Evolutionary conservation across 179 eudicot species (phyloP), one percentile per base, ranked within the genome.

Genomic region (Drosera spatulata): DNA sequence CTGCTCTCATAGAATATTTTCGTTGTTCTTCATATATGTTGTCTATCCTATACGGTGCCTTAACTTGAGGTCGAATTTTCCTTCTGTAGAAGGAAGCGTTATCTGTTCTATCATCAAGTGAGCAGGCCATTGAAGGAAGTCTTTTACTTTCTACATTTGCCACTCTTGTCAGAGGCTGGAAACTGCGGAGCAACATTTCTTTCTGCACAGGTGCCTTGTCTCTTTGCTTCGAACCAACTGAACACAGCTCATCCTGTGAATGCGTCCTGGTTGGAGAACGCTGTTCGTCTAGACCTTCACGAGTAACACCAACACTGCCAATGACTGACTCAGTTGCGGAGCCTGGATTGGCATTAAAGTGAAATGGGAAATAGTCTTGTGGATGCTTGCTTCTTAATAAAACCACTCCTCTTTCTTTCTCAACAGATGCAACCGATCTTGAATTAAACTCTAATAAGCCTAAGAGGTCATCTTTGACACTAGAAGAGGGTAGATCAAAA

Each of bases 331-430:
- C 72, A 14, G 14, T 55, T 51, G 50, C 56, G 55, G 69, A 51
- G 13, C 63, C 56, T 39, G 64, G 22, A 61, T 44, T 60, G 15
- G 59, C 76, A 54, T 50, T 65, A 39, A 53, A 56, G 47, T 59
- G 73, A 44, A 54, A 53, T 7, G 64, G 38, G 10, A 55, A 8
- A 66, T 45, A 51, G 41, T 66, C 69, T 50, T 73, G 63, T 44
- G 46, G 74, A 22, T 22, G 33, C 55, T 64, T 68, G 62, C 70
- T 67, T 75, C 57, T 79, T 68, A 80, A 66, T 33, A 73, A 38
- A 39, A 76, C 78, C 14, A 70, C 76, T 50, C 75, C 85, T 22
- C 71, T 69, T 71, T 79, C 89, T 62, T 69, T 70, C 61, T 72
- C 77, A 62, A 61, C 65, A 60, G 67, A 68, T 2, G 61, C 43